A percentile compares a stretch with the other conserved stretches of the same genome.
Conservation (phyloP, 306 rosid genomes). For the Begonia peltatifolia region DNA sequence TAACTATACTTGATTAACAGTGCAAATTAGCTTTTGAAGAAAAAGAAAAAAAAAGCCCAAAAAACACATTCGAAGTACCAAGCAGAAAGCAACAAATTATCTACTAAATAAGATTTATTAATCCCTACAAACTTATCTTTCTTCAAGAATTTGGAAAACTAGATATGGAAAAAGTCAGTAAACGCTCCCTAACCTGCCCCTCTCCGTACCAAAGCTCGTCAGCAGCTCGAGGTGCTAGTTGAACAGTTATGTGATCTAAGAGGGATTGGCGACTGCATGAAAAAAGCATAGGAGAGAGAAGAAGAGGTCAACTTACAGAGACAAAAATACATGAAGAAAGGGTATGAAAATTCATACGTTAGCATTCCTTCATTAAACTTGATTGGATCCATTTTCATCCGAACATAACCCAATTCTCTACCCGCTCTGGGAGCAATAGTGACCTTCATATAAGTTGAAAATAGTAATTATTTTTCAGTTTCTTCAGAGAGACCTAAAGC, state of each 20-base stretch:
- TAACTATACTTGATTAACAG: slow-evolving; percentile 30
- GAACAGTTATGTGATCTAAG: slow-evolving; percentile 86
- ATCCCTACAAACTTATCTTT: neutral
- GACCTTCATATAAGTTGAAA: slow-evolving; percentile 26
- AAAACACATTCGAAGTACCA: no score
- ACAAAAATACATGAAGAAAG: neutral
- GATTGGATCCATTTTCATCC: slow-evolving; percentile 74
- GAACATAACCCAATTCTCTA: slow-evolving; percentile 91
- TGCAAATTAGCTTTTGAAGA: neutral
- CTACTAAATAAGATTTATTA: no score
- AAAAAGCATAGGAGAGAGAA: slow-evolving; percentile 8
- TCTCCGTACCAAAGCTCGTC: slow-evolving; percentile 85
- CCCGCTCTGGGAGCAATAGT: slow-evolving; percentile 99
- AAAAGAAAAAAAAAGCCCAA: no score
- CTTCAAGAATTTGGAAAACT: neutral
- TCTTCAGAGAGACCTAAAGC: neutral
- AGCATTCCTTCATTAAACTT: slow-evolving; percentile 73
- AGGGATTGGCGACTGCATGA: slow-evolving; percentile 80
- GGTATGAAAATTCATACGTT: slow-evolving; percentile 43
- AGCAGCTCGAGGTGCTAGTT: slow-evolving; percentile 96
- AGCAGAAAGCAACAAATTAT: no score
- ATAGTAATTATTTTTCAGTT: neutral
- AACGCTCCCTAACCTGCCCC: slow-evolving; percentile 38
- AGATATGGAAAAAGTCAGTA: slow-evolving; percentile 1
- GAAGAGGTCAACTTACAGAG: neutral